Evolutionary conservation across 2,329 filamentous ascomycete species (phyloP).

Genomic region (Metarhizium sp.): DNA sequence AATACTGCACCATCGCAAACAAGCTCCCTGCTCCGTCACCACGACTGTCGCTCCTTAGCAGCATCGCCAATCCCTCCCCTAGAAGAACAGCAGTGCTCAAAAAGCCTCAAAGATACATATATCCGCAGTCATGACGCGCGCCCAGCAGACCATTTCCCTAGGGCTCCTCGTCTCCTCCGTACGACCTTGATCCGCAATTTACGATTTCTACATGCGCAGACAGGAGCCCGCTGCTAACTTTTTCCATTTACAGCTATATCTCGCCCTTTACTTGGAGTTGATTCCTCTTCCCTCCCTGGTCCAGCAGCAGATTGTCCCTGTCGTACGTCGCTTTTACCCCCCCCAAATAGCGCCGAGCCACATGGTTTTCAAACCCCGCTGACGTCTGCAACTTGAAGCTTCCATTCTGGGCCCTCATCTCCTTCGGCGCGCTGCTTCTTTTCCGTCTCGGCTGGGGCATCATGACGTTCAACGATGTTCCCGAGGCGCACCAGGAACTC

Average conservation of each 20-base stretch:
- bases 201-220: slow-evolving; percentile 10
- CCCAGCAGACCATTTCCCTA: slow-evolving; percentile 84
- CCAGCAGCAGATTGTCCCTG: slow-evolving; percentile 76
- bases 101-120: neutral
- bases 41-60: slow-evolving; percentile 8
- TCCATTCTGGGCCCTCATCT: slow-evolving; percentile 85
- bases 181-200: slow-evolving; percentile 23
- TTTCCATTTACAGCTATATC: slow-evolving; percentile 63
- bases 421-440: slow-evolving; percentile 85
- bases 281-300: slow-evolving; percentile 70
- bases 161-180: slow-evolving; percentile 83
- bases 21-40: slow-evolving; percentile 4
- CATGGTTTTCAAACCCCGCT: neutral
- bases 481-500: slow-evolving; percentile 80
- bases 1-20: neutral
- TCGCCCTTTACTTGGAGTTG: slow-evolving; percentile 74
- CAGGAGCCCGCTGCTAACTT: neutral
- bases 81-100: too few relatives aligned
- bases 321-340: slow-evolving; percentile 50
- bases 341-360: neutral
- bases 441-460: slow-evolving; percentile 88
- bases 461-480: slow-evolving; percentile 93
- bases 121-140: slow-evolving; percentile 70
- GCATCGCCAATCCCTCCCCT: slow-evolving; percentile 3
- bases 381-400: slow-evolving; percentile 43